These are phyloP conservation scores for Gyrodon lividus DNA, from an alignment of 768 basidiomycete genomes.

Conservation along the genomic window DNA sequence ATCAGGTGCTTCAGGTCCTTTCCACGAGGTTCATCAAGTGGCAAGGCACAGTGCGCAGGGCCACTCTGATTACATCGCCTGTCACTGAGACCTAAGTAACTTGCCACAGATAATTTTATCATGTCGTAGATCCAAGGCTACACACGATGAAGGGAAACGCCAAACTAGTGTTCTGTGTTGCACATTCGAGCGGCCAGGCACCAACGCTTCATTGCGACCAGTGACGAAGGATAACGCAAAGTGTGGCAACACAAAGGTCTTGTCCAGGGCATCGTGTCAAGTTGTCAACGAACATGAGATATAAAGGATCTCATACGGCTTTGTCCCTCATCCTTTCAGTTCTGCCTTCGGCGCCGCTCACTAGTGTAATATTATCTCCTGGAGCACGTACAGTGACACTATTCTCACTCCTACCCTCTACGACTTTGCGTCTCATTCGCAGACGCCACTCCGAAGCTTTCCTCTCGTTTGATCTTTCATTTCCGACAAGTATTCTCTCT, in stretches of 20 bases:
- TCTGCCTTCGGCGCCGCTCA: neutral
- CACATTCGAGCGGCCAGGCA: neutral
- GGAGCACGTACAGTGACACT: neutral
- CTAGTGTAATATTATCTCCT: neutral
- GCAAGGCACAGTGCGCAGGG: neutral
- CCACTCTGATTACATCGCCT: neutral
- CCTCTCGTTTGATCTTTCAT: neutral
- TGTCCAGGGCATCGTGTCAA: neutral
- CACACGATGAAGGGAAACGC: slow-evolving; percentile 4
- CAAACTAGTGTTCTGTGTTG: slow-evolving; percentile 2
- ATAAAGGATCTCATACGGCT: neutral
- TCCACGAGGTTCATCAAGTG: neutral
- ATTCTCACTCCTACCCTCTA: neutral
- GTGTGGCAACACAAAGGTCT: slow-evolving; percentile 1
- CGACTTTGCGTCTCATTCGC: neutral
- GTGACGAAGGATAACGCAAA: neutral
- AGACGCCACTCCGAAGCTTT: neutral
- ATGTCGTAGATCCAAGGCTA: neutral
- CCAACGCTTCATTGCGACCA: neutral
- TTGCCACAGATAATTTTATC: neutral
- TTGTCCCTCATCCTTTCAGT: slow-evolving; percentile 1
- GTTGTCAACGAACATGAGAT: neutral
- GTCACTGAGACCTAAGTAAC: neutral
- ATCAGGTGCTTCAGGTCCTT: neutral
- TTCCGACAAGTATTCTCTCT: neutral